Evolutionary conservation across 2,329 filamentous ascomycete genomes (phyloP), one percentile per base, ranked within the genome.

Genomic region (Fonsecaea pugnacius): DNA sequence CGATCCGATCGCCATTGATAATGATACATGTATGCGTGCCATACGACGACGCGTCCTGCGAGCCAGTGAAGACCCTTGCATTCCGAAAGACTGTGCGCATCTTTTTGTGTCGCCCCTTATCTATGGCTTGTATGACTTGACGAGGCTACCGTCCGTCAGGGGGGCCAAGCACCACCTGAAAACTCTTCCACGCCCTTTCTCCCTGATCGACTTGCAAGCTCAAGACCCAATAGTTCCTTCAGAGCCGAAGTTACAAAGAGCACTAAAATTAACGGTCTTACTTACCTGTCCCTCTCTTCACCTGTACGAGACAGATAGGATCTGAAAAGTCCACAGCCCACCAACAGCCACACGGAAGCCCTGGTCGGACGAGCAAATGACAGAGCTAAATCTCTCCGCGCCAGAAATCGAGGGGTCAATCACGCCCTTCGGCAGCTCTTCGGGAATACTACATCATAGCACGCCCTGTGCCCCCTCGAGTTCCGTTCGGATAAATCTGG

Each of bases 1-100:
- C 67, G 54, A 83, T 82, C 18, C 70, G 75, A 36, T 76, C 78
- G 59, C 77, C 72, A 12, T 76, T 68, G 18, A 82, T 71, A 14
- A 82, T 71, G 72, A 83, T 70, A 55, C 75, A 77, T 1, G 71
- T 57, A 40, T 69, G 64, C 38, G 53, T 64, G 14, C 57, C 56
- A 1, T 60, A 30, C 8, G 59, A 43, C 8, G 64, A 63, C 0
- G 21, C 24, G 18, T 38, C 50, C n/a, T 59, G 46, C 12, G 59
- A 60, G 40, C 64, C 72, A 7, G 71, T 69, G 61, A 77, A 76
- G 53, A 78, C 69, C 21, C 73, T 74, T 16, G 73, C 76, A 63
- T 77, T 76, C 21, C 67, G 71, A 50, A 60, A 60, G 14, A 60
- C 36, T 4, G 58, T 60, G 21, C 35, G 32, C 58, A 60, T 60